Base-by-base conservation (phyloP, 257 asterid species). In the Solanum pimpinellifolium region DNA sequence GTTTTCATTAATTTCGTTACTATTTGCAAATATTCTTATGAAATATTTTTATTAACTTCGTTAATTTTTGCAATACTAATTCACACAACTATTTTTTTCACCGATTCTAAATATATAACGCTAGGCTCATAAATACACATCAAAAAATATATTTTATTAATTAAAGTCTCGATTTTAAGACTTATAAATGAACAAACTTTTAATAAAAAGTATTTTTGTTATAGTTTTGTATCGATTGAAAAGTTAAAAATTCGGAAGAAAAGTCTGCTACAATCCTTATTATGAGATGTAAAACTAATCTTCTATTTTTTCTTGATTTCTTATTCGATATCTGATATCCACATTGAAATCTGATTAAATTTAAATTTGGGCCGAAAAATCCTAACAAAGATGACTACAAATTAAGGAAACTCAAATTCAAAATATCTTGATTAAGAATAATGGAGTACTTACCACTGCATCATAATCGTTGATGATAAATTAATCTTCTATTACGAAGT, bases 331-430 rank as follows among this genome's bases (percentile, higher is more conserved):
- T 37, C 39, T 1, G 7, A 37, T 5, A 37, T 0, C 0, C 7
- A 37, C 0, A 37, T 37, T 37, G 7, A 5, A 37, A 6, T 5
- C 39, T 37, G 1, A 37, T 6, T 37, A 37, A 37, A 37, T 37
- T 37, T 6, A 7, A 1, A 5, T 37, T 37, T 0, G 39, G 7
- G 7, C 1, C 7, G 2, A 6, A 37, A 35, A 37, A 6, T 37
- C 1, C 7, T 37, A 37, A 37, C 1, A 37, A 5, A 37, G 7
- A 37, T 6, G 39, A 37, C 39, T 37, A 37, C 39, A 35, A 4
- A 35, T 0, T 0, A 5, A 35, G 39, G 1, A 35, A 35, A 35
- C 7, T 35, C 39, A 0, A 35, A 35, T 35, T 0, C 7, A 5
- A 35, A 35, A 35, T 0, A 1, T 35, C 39, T 35, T 35, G 39